Conservation (phyloP, 1,284 basidiomycete species). For the Athelia sp. region DNA sequence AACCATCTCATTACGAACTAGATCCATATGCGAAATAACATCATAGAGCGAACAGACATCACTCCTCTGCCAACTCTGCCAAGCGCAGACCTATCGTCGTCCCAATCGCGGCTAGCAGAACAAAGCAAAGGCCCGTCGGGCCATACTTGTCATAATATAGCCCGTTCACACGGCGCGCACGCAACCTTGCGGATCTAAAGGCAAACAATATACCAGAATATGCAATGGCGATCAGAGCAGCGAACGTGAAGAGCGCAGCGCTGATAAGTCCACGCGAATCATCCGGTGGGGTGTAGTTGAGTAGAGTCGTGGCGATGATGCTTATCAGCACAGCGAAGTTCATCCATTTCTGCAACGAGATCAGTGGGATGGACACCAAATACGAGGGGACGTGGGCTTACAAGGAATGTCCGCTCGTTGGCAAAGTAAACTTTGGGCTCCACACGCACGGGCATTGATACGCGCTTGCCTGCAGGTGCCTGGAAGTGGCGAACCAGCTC, state of each 20-base stretch:
- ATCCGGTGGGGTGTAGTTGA: slow-evolving; percentile 81
- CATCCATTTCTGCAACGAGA: slow-evolving; percentile 78
- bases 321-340: slow-evolving; percentile 89
- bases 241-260: slow-evolving; percentile 83
- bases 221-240: slow-evolving; percentile 84
- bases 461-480: slow-evolving; percentile 85
- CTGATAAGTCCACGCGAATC: slow-evolving; percentile 81
- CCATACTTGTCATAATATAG: slow-evolving; percentile 89
- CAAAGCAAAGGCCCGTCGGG: slow-evolving; percentile 71
- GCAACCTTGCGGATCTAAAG: slow-evolving; percentile 76
- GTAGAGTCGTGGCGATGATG: slow-evolving; percentile 82
- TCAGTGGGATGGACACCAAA: slow-evolving; percentile 7
- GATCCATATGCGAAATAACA: too few species aligned
- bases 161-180: slow-evolving; percentile 71
- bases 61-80: slow-evolving; percentile 32
- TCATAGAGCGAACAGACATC: too few species aligned
- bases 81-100: slow-evolving; percentile 71
- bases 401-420: slow-evolving; percentile 88
- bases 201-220: slow-evolving; percentile 89
- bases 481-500: slow-evolving; percentile 70
- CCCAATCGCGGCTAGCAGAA: slow-evolving; percentile 67
- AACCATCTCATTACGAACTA: too few species aligned
- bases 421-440: slow-evolving; percentile 99
- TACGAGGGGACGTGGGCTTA: slow-evolving; percentile 32
- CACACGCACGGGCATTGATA: slow-evolving; percentile 88